Evolutionary conservation across 2,329 filamentous ascomycete genomes (phyloP), one percentile per base, ranked within the genome.

Genomic region (Talaromyces sp.): DNA sequence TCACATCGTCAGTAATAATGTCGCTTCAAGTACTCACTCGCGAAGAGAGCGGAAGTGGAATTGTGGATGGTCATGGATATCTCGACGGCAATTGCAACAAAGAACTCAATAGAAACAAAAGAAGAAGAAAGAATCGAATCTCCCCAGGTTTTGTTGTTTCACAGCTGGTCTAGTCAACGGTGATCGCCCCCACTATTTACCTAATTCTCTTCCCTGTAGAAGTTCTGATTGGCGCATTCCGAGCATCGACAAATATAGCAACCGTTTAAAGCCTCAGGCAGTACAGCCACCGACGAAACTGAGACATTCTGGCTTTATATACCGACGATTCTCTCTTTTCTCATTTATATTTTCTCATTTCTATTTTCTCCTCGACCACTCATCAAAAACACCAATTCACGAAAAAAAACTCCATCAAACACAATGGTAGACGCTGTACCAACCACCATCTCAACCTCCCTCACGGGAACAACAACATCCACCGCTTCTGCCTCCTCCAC

Each of bases 401-500:
- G 35, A 37, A 10, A 37, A 37, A 37, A 10, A 13, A 47, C 35
- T 45, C n/a, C 24, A 50, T 24, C 45, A 50, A 31, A 10, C 24
- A 50, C 47, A 50, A 50, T 50, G 47, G 47, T 22, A 22, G 14
- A 5, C 3, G 11, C n/a, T 5, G 43, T 16, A 9, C n/a, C 56
- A 13, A 58, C 37, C 35, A 10, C 33, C 8, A 4, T 57, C 41
- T 33, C 58, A 35, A 22, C 14, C 7, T n/a, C 57, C 14, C 27
- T 41, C 5, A 52, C 8, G 3, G 35, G 45, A 5, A 24, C 49
- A 4, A n/a, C 39, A n/a, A 56, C 58, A 22, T 19, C 59, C 1
- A 45, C 49, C 35, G 27, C 33, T 39, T 57, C 54, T 45, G 47
- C 54, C 50, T 8, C 49, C 3, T 52, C 66, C 31, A 54, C 57